Percentiles rank a stretch among this genome's conserved stretches.
Evolutionary conservation across 768 basidiomycete genomes (phyloP).

Genomic region (Pseudohyphozyma bogoriensis): DNA sequence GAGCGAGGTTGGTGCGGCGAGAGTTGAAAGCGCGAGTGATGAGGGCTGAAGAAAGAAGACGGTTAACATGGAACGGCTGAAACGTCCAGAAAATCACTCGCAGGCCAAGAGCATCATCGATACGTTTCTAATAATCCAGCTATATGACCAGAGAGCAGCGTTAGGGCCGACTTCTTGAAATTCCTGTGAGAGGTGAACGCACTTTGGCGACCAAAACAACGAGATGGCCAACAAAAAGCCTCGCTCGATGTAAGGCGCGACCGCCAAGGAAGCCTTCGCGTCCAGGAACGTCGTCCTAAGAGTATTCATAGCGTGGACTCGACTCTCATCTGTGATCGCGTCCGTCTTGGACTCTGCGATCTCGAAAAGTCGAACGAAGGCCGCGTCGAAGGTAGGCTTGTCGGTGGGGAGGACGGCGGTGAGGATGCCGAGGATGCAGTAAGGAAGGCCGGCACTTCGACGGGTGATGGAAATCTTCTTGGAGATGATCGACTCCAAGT

Average conservation of each 20-base stretch:
- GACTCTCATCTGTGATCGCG: slow-evolving; percentile 20
- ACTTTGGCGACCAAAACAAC: slow-evolving; percentile 27
- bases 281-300: slow-evolving; percentile 26
- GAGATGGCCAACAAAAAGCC: slow-evolving; percentile 22
- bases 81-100: too few species aligned
- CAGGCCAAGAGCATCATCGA: slow-evolving; percentile 26
- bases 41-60: too few species aligned
- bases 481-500: slow-evolving; percentile 25
- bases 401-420: slow-evolving; percentile 19
- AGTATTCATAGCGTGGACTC: slow-evolving; percentile 29
- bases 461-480: slow-evolving; percentile 28
- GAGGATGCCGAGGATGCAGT: slow-evolving; percentile 26
- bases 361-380: slow-evolving; percentile 19
- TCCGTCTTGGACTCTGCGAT: slow-evolving; percentile 24
- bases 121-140: slow-evolving; percentile 29
- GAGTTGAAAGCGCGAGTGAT: slow-evolving; percentile 19
- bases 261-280: slow-evolving; percentile 15
- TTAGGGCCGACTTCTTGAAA: rapidly evolving
- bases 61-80: too few species aligned
- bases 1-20: slow-evolving; percentile 21
- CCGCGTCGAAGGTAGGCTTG: slow-evolving; percentile 8
- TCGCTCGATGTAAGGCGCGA: slow-evolving; percentile 17
- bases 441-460: slow-evolving; percentile 25
- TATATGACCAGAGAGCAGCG: background rate
- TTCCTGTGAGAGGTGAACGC: background rate